A percentile compares a stretch with the other conserved stretches of the same genome.
phyloP scores from a whole-genome alignment of 352 stramenopile genomes.

The Pythium brachiatum region DNA sequence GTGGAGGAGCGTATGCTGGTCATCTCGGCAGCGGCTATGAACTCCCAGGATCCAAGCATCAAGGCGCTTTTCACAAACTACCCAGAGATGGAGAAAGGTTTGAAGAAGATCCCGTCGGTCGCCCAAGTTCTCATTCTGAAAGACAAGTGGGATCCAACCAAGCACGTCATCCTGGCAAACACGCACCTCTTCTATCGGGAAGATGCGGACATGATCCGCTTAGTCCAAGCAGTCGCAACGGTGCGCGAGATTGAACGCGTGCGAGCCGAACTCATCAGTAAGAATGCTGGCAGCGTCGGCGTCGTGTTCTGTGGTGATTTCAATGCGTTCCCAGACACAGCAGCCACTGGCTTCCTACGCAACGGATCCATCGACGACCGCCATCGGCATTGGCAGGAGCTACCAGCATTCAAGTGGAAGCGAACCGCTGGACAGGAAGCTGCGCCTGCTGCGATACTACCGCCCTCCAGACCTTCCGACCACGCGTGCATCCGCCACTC shows the following conservation, averaged over 20 bases:
- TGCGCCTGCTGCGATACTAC: no score
- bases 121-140: constrained; percentile 56
- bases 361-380: constrained; percentile 41
- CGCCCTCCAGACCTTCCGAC: no score
- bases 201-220: constrained; percentile 63
- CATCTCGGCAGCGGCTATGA: constrained; percentile 34
- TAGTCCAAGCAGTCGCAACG: constrained; percentile 50
- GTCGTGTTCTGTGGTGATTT: constrained; percentile 70
- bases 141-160: constrained; percentile 20
- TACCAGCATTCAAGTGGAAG: constrained; percentile 51
- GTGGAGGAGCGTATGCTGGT: constrained; percentile 44
- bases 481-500: constrained; percentile 38
- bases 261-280: constrained; percentile 6
- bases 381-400: constrained; percentile 55
- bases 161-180: constrained; percentile 53
- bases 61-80: constrained; percentile 43
- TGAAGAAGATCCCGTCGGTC: constrained; percentile 58
- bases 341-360: constrained; percentile 47
- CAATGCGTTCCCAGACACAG: constrained; percentile 54
- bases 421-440: neutral
- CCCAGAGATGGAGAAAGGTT: constrained; percentile 49
- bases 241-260: constrained; percentile 37
- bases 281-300: constrained; percentile 10
- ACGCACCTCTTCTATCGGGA: constrained; percentile 77
- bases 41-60: constrained; percentile 33